Evolutionary conservation across 2,329 filamentous ascomycete genomes (phyloP), one percentile per base, ranked within the genome.

Genomic region (Alternaria novae-zelandiae): DNA sequence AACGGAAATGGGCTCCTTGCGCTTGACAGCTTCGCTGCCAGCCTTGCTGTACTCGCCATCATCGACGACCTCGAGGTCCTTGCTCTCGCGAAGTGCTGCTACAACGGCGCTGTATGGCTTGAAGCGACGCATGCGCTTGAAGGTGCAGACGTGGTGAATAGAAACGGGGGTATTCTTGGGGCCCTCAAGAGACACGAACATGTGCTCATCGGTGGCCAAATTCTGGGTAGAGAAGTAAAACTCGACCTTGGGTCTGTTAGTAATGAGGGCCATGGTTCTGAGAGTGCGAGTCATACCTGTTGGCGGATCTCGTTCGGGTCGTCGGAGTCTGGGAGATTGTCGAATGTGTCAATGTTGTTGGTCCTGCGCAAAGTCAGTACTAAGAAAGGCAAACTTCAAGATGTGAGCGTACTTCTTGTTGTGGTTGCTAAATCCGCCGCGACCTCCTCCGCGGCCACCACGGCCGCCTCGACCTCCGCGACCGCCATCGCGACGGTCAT

Each of bases 71-170:
- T 91, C 88, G 54, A 99, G 86, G 64, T 89, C 82, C 28, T 86
- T 85, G 83, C 92, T 96, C 21, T 91, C 88, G 80, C 91, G 91
- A 56, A 98, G 87, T 36, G 96, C 95, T 57, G 89, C 89, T 64
- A 97, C 90, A 46, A 99, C 88, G 60, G 91, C 90, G 59, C 88
- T 89, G 83, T 94, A 94, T 45, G 93, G 93, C 82, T 96, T 90
- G 87, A 98, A 99, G 74, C 90, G 91, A 70, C 89, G 91, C 96
- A 99, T 99, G 80, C 96, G 94, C 83, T 94, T 95, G 87, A 99
- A 99, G 55, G 84, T 89, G 85, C 90, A 89, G 70, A 99, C 89
- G 65, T 90, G 87, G 75, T 90, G 89, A 70, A 99, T 85, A 21
- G 90, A 84, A 41, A 99, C 90, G 46, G 94, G 87, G 80, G 91